A percentile compares a stretch with the other conserved stretches of the same genome.
These are phyloP conservation scores for Tilletia walkeri DNA, from an alignment of 1,284 basidiomycete species.

Conservation along the genomic window DNA sequence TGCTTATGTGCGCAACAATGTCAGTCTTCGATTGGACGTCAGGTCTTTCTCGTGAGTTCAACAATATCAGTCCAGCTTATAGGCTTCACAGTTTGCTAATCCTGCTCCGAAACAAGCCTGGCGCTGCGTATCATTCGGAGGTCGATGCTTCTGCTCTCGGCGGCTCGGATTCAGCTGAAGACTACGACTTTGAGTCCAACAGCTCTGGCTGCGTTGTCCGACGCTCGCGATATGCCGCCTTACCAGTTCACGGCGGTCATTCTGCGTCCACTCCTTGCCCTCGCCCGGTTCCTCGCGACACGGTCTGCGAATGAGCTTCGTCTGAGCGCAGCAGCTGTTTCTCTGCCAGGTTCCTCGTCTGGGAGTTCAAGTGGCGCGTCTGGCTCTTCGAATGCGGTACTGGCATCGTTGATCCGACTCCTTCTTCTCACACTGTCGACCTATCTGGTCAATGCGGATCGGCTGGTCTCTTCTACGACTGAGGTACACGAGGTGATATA, in stretches of 20 bases:
- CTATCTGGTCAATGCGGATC: constrained; percentile 8
- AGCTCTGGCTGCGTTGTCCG: not conserved
- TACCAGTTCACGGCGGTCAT: not conserved
- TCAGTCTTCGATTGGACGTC: constrained; percentile 2
- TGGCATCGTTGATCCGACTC: constrained; percentile 7
- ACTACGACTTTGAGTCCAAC: not conserved
- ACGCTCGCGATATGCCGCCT: not conserved
- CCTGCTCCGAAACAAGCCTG: not conserved
- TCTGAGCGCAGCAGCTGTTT: constrained; percentile 1
- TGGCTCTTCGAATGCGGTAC: not conserved
- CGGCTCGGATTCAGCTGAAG: not conserved
- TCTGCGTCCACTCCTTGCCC: not conserved
- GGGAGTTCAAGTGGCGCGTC: not conserved
- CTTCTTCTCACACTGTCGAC: constrained; percentile 13
- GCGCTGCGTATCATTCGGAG: constrained; percentile 11
- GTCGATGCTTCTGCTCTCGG: not conserved
- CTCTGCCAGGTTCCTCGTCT: not conserved
- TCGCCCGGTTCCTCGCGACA: constrained; percentile 3
- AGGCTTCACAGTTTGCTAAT: no score
- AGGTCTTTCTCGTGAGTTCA: constrained; percentile 7
- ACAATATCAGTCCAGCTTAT: not conserved
- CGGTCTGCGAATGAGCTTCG: constrained; percentile 1
- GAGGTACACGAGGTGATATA: constrained; percentile 17
- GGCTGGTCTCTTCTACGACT: not conserved
- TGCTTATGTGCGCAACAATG: constrained; percentile 5